Evolutionary conservation across 2,329 filamentous ascomycete genomes (phyloP).

Genomic region (Alternaria dauci): DNA sequence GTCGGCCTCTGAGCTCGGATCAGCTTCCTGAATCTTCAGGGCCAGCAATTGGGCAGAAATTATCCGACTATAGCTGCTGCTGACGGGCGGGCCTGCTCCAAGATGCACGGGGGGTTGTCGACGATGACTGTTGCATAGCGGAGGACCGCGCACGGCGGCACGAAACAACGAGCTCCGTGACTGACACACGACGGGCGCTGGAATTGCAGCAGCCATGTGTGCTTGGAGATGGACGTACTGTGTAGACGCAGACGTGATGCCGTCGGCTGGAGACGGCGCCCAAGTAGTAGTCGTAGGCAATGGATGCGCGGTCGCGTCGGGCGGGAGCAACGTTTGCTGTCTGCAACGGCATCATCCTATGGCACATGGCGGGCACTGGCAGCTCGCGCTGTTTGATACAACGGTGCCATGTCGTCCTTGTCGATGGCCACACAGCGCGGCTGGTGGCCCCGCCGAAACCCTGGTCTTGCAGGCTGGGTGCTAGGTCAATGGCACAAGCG

Average conservation of each 20-base stretch:
- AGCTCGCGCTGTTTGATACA: constrained; percentile 24
- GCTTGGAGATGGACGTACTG: no score
- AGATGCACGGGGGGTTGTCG: constrained; percentile 9
- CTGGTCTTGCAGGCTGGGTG: constrained; percentile 34
- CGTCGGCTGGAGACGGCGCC: background rate
- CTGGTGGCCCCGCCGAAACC: constrained; percentile 22
- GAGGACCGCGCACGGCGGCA: constrained; percentile 34
- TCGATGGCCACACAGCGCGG: constrained; percentile 32
- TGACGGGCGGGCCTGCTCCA: constrained; percentile 18
- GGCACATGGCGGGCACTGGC: constrained; percentile 9
- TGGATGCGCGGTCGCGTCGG: constrained; percentile 7
- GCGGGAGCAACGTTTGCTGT: constrained; percentile 35
- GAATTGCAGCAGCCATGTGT: constrained; percentile 10
- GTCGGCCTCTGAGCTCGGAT: constrained; percentile 27
- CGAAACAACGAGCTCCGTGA: constrained; percentile 21
- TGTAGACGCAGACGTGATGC: constrained; percentile 11
- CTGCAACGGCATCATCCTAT: constrained; percentile 27
- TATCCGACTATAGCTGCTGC: constrained; percentile 33
- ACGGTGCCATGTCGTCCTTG: constrained; percentile 23
- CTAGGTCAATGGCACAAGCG: constrained; percentile 41
- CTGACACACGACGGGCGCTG: constrained; percentile 4
- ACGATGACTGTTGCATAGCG: constrained; percentile 15
- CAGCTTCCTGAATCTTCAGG: constrained; percentile 23
- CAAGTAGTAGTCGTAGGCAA: background rate
- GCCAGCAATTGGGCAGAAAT: constrained; percentile 36